A percentile compares a stretch with the other conserved stretches of the same genome.
phyloP scores from a whole-genome alignment of 495 filamentous ascomycete genomes.

The Xylaria flabelliformis region DNA sequence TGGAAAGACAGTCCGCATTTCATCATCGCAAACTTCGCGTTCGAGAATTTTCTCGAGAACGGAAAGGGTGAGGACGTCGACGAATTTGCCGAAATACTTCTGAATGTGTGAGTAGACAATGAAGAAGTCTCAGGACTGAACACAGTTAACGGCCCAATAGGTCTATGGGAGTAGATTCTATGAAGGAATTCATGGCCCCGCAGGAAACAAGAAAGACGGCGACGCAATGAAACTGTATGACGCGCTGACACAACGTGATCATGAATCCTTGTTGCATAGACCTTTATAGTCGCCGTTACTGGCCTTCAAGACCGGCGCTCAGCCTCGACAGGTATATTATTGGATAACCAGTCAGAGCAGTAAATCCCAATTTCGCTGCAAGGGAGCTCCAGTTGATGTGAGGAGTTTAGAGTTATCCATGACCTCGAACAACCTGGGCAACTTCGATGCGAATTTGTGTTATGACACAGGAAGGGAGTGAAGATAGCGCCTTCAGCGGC shows the following conservation, averaged over 20 bases:
- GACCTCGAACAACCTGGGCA: neutral
- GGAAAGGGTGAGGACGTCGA: constrained; percentile 40
- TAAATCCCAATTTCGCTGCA: neutral
- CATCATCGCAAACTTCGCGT: constrained; percentile 36
- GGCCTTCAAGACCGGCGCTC: neutral
- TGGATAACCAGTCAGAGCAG: neutral
- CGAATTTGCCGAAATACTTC: constrained; percentile 38
- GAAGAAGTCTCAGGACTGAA: neutral
- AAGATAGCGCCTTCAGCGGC: neutral
- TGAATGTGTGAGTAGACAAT: constrained; percentile 33
- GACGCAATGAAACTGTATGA: neutral
- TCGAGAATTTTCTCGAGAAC: constrained; percentile 36
- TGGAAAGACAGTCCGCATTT: constrained; percentile 38
- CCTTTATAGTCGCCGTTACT: neutral
- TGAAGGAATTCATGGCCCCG: constrained; percentile 10
- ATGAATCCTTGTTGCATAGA: too few relatives aligned
- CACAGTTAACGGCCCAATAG: constrained; percentile 4
- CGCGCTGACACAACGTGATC: neutral
- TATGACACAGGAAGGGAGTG: neutral
- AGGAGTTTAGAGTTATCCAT: neutral
- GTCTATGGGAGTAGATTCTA: constrained; percentile 6
- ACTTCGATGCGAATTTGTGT: neutral
- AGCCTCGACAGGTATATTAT: neutral
- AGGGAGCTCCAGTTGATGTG: neutral
- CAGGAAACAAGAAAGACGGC: neutral